Percentiles rank a stretch among this genome's conserved stretches.
Conservation (phyloP, 2,329 filamentous ascomycete species). For the Fusarium albidum region DNA sequence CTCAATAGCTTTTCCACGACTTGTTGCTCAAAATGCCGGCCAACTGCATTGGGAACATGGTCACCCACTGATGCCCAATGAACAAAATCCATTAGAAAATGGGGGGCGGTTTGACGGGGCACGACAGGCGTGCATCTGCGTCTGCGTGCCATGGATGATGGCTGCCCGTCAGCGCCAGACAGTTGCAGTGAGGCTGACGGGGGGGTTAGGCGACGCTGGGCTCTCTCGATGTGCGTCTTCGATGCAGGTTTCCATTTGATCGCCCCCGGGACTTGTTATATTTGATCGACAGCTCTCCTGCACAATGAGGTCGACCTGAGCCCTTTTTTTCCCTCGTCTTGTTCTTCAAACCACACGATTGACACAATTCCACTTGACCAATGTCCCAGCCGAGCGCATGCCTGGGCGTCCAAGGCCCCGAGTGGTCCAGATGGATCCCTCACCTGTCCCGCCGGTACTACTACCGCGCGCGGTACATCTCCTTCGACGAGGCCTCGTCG, state of each 20-base stretch:
- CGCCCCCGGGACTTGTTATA: not conserved
- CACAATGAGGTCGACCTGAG: too few species aligned
- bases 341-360: too few species aligned
- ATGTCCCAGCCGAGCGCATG: not conserved
- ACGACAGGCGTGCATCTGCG: slow-evolving; percentile 26
- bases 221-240: slow-evolving; percentile 4
- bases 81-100: slow-evolving; percentile 3
- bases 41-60: slow-evolving; percentile 22
- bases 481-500: slow-evolving; percentile 21
- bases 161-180: slow-evolving; percentile 20
- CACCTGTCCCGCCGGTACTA: slow-evolving; percentile 26
- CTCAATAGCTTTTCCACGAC: slow-evolving; percentile 24
- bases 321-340: too few species aligned
- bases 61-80: slow-evolving; percentile 15
- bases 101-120: slow-evolving; percentile 5
- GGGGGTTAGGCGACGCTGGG: slow-evolving; percentile 2
- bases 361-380: too few species aligned
- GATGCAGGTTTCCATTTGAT: slow-evolving; percentile 2
- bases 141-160: slow-evolving; percentile 2
- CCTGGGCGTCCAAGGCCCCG: not conserved
- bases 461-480: slow-evolving; percentile 35
- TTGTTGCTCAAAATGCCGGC: slow-evolving; percentile 10
- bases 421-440: slow-evolving; percentile 33
- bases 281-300: too few species aligned
- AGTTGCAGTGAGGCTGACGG: slow-evolving; percentile 36